phyloP scores from a whole-genome alignment of 2,329 filamentous ascomycete genomes.

The Didymellaceae sp. region DNA sequence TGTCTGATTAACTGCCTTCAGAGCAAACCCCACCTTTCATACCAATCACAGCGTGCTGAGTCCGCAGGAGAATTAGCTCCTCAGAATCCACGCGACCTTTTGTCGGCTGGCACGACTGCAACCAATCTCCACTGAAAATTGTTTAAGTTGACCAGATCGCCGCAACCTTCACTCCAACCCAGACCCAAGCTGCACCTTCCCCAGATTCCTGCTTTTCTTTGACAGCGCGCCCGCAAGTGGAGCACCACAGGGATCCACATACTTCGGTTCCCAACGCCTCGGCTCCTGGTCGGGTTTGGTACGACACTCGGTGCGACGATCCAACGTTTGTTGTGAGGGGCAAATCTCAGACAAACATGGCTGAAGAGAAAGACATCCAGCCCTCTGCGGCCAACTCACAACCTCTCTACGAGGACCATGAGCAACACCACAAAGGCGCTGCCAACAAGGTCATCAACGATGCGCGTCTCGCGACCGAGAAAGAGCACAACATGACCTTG shows the following conservation, averaged over 20 bases:
- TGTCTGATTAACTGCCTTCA: slow-evolving; percentile 2
- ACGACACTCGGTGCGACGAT: not conserved
- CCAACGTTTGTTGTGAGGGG: slow-evolving; percentile 3
- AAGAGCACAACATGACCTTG: slow-evolving; percentile 62
- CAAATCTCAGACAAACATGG: slow-evolving; percentile 18
- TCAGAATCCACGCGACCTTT: slow-evolving; percentile 7
- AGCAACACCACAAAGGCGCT: slow-evolving; percentile 34
- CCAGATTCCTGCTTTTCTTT: slow-evolving; percentile 8
- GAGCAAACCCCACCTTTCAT: slow-evolving; percentile 2
- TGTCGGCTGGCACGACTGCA: slow-evolving; percentile 3
- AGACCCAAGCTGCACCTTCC: slow-evolving; percentile 12
- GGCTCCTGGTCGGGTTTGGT: slow-evolving; percentile 1
- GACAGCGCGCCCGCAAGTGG: slow-evolving; percentile 1
- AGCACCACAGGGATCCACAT: slow-evolving; percentile 4
- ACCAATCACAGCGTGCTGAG: slow-evolving; percentile 8
- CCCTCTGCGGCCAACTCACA: slow-evolving; percentile 13
- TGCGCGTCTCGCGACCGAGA: slow-evolving; percentile 55
- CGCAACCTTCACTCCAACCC: slow-evolving; percentile 3
- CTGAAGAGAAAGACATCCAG: slow-evolving; percentile 36
- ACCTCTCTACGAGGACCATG: slow-evolving; percentile 23
- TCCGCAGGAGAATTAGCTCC: slow-evolving; percentile 12
- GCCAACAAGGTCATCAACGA: slow-evolving; percentile 47
- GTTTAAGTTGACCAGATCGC: slow-evolving; percentile 16
- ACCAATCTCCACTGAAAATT: slow-evolving; percentile 11
- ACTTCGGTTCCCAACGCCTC: slow-evolving; percentile 1